A percentile compares a stretch with the other conserved stretches of the same genome.
Conservation (phyloP, 2,329 filamentous ascomycete genomes). For the Cytospora schulzeri region DNA sequence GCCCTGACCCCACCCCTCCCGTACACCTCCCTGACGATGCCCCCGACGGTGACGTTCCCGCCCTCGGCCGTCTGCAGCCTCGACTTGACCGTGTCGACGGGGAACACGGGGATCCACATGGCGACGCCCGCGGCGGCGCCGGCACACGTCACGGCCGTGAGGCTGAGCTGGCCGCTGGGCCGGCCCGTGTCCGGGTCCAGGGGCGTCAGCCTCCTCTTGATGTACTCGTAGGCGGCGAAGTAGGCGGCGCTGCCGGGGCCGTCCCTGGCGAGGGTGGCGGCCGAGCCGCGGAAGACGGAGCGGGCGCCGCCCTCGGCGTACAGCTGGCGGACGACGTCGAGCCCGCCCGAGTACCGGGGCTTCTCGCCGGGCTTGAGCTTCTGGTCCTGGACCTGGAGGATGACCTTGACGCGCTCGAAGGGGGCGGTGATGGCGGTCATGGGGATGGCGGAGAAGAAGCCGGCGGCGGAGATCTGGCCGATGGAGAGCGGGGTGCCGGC, state of each 20-base stretch:
- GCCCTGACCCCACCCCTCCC: slow-evolving; percentile 80
- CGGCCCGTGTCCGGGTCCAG: slow-evolving; percentile 73
- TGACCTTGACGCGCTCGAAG: slow-evolving; percentile 98
- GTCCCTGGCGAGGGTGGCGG: slow-evolving; percentile 90
- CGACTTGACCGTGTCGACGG: slow-evolving; percentile 94
- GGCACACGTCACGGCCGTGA: slow-evolving; percentile 81
- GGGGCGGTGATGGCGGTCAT: slow-evolving; percentile 99
- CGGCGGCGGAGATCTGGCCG: slow-evolving; percentile 84
- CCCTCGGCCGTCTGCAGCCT: slow-evolving; percentile 89
- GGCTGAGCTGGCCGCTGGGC: slow-evolving; percentile 74
- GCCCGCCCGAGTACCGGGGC: slow-evolving; percentile 82
- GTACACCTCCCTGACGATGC: slow-evolving; percentile 82
- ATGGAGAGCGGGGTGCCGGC: slow-evolving; percentile 77
- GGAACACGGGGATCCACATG: slow-evolving; percentile 99
- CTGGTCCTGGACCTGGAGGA: slow-evolving; percentile 96
- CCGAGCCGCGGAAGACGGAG: slow-evolving; percentile 88
- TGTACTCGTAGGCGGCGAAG: slow-evolving; percentile 95
- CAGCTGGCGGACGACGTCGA: slow-evolving; percentile 90
- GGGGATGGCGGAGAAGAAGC: slow-evolving; percentile 96
- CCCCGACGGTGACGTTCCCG: slow-evolving; percentile 70
- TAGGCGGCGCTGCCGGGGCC: slow-evolving; percentile 92
- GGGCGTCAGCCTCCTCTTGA: slow-evolving; percentile 86
- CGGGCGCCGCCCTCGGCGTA: slow-evolving; percentile 89
- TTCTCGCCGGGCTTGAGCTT: slow-evolving; percentile 83
- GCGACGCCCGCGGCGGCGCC: slow-evolving; percentile 91